phyloP scores from a whole-genome alignment of 306 rosid genomes.

The Vigna hirtella region DNA sequence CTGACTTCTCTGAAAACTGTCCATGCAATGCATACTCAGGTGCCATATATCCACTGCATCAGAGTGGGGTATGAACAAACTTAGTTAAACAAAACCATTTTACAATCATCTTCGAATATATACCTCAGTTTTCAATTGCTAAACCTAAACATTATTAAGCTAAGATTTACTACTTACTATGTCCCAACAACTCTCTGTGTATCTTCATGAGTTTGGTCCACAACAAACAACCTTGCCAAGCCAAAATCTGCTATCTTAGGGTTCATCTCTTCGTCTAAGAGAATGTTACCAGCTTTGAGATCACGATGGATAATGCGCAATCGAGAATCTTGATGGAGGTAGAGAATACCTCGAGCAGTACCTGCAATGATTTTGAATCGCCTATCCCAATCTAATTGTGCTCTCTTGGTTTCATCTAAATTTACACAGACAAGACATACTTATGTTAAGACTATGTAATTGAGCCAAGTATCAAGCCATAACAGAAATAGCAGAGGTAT shows the following conservation, averaged over 20 bases:
- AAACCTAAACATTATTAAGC: not conserved
- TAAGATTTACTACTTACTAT: constrained; percentile 24
- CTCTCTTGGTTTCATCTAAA: constrained; percentile 32
- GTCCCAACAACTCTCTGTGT: constrained; percentile 44
- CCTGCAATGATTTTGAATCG: constrained; percentile 38
- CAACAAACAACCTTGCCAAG: constrained; percentile 21
- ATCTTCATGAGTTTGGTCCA: constrained; percentile 24
- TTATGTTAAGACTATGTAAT: not conserved
- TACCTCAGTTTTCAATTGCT: not conserved
- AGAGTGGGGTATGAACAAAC: too few relatives aligned
- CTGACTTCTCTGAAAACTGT: constrained; percentile 51
- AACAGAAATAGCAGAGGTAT: not conserved
- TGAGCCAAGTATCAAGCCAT: not conserved
- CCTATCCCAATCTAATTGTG: constrained; percentile 36
- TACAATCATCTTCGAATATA: not conserved
- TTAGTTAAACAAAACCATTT: not conserved
- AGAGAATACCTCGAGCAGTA: constrained; percentile 36
- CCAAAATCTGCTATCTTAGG: constrained; percentile 47
- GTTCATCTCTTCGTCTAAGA: constrained; percentile 42
- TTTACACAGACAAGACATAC: not conserved
- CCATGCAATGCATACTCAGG: constrained; percentile 58
- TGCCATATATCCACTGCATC: constrained; percentile 64
- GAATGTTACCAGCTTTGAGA: constrained; percentile 44
- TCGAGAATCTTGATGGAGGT: constrained; percentile 44
- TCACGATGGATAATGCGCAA: constrained; percentile 41